These are phyloP conservation scores for Glycine soja DNA, from an alignment of 306 rosid species.

Conservation along the genomic window DNA sequence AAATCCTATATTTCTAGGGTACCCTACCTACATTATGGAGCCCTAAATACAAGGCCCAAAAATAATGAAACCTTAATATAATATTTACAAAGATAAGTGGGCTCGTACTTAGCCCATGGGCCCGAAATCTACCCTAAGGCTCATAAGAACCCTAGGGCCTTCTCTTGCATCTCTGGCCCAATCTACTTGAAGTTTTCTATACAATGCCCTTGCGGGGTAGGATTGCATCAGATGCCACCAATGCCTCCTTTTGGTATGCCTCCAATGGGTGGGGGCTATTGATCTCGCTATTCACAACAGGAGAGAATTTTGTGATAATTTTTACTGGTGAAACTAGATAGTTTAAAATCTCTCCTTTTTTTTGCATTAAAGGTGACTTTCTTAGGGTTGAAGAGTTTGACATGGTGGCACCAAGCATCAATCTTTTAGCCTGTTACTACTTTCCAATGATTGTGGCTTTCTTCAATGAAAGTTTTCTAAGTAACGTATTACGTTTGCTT, in stretches of 20 bases:
- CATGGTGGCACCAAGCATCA: conserved; percentile 44
- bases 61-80: too few species aligned
- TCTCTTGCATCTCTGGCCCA: too few species aligned
- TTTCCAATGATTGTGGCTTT: conserved; percentile 47
- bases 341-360: conserved; percentile 42
- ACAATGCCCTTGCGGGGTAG: too few species aligned
- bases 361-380: conserved; percentile 41
- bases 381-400: conserved; percentile 39
- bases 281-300: conserved; percentile 31
- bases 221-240: conserved; percentile 96
- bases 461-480: conserved; percentile 38
- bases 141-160: too few species aligned
- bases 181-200: too few species aligned
- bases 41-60: too few species aligned
- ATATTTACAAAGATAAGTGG: too few species aligned
- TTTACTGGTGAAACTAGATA: conserved; percentile 42
- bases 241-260: conserved; percentile 42
- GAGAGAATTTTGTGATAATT: conserved; percentile 24
- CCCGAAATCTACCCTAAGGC: too few species aligned
- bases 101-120: too few species aligned
- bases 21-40: too few species aligned
- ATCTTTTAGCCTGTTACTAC: conserved; percentile 31
- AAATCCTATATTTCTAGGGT: too few species aligned
- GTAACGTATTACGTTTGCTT: conserved; percentile 9
- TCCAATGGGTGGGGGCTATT: conserved; percentile 44